These are phyloP conservation scores for Entomortierella chlamydospora DNA, from an alignment of 192 early-diverging fungal species.

Conservation along the genomic window DNA sequence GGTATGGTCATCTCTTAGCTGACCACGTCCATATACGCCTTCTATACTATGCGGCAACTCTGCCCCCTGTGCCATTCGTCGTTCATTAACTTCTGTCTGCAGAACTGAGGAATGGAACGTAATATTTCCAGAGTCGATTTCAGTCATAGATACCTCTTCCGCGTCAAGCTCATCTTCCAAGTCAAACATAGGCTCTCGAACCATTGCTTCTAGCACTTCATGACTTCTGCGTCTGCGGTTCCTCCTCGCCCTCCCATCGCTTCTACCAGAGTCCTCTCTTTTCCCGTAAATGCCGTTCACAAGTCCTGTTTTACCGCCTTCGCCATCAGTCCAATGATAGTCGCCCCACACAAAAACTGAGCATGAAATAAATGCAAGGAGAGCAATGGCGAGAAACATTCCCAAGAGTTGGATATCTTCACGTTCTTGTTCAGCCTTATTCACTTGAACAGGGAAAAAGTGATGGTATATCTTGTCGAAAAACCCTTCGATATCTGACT, in stretches of 20 bases:
- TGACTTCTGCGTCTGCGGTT: constrained; percentile 33
- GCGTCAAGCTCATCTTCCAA: constrained; percentile 41
- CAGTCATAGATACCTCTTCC: constrained; percentile 42
- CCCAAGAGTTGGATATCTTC: constrained; percentile 42
- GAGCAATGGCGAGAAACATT: constrained; percentile 32
- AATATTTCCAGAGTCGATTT: constrained; percentile 2
- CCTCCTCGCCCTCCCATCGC: background rate
- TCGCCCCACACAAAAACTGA: constrained; percentile 52
- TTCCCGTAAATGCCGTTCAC: constrained; percentile 43
- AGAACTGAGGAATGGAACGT: background rate
- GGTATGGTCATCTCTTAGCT: background rate
- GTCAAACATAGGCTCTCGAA: constrained; percentile 44
- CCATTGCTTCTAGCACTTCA: constrained; percentile 46
- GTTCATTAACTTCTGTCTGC: background rate
- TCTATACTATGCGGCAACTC: background rate
- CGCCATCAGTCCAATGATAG: constrained; percentile 51
- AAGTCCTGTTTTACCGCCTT: constrained; percentile 47
- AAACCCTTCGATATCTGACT: constrained; percentile 30
- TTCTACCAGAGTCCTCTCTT: background rate
- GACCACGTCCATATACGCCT: background rate
- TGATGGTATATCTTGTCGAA: constrained; percentile 46
- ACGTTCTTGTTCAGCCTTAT: constrained; percentile 22
- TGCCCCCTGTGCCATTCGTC: too few relatives aligned
- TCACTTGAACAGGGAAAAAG: constrained; percentile 34
- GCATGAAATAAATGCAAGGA: constrained; percentile 16